Percentiles rank a stretch among this genome's conserved stretches.
Evolutionary conservation across 352 stramenopile genomes (phyloP).

Genomic region (Globisporangium middletonii): DNA sequence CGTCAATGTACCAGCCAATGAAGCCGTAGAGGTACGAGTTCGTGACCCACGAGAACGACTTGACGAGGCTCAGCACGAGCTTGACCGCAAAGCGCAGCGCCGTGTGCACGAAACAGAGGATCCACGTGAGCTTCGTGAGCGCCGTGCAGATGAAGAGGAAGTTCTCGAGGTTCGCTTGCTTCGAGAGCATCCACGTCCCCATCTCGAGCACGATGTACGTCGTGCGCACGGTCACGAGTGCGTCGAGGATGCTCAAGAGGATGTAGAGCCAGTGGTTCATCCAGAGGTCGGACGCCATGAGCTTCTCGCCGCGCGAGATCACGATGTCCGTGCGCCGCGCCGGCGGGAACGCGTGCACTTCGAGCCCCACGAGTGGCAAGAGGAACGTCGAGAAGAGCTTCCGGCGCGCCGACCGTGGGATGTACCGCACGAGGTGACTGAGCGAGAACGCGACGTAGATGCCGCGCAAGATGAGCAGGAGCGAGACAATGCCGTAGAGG

Average conservation of each 20-base stretch:
- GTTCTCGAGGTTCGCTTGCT: constrained; percentile 35
- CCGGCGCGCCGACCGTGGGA: constrained; percentile 15
- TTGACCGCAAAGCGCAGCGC: constrained; percentile 25
- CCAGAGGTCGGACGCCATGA: constrained; percentile 56
- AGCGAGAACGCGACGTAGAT: constrained; percentile 35
- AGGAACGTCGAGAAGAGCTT: constrained; percentile 25
- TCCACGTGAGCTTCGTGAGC: constrained; percentile 42
- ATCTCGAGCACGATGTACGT: constrained; percentile 40
- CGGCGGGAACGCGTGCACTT: constrained; percentile 24
- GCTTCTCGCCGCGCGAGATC: constrained; percentile 25
- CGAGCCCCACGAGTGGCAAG: constrained; percentile 34
- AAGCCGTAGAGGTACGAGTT: constrained; percentile 13
- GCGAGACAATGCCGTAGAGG: constrained; percentile 36
- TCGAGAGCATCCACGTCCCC: constrained; percentile 49
- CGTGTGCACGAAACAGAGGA: constrained; percentile 43
- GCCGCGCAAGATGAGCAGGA: constrained; percentile 34
- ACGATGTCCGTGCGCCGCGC: constrained; percentile 25
- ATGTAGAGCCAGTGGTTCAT: constrained; percentile 74
- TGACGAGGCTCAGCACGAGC: constrained; percentile 11
- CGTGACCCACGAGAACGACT: constrained; percentile 34
- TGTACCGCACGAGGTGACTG: constrained; percentile 29
- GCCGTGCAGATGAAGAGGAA: constrained; percentile 48
- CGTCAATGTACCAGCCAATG: constrained; percentile 25
- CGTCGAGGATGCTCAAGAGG: constrained; percentile 41
- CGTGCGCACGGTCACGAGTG: constrained; percentile 30